Base-by-base conservation (phyloP, 768 basidiomycete genomes). In the Xerocomus brunneocitrinus region DNA sequence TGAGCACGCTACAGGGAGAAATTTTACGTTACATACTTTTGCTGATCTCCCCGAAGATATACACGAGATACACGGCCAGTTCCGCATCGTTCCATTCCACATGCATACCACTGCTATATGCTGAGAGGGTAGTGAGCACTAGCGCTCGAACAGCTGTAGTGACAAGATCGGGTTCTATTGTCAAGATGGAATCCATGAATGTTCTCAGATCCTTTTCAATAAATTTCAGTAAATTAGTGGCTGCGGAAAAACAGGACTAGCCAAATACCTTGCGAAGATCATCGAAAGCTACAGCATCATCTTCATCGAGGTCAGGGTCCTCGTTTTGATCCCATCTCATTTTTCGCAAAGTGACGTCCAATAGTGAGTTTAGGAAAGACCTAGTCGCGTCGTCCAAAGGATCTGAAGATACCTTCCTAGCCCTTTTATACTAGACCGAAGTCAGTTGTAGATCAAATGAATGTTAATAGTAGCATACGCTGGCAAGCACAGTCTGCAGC, bases 1-100 rank as follows among this genome's bases (percentile, higher is more conserved):
- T 58, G 47, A 58, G 52, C 38, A 47, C 34, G 43, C 16, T 0
- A 30, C 24, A 43, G 22, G 27, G 10, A 32, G 24, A 47, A 27
- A 45, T 47, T 24, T 39, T 8, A 28, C 38, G 38, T 46, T 19
- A 65, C 85, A 48, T 53, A 93, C 95, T 82, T 76, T 92, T 95
- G 69, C 83, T 85, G 59, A 95, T 83, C 67, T 97, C 94, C 40
- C 95, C 95, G 62, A 91, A 98, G 32, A 95, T 89, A 65, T 85
- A 98, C 9, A 98, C 84, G 25, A 98, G 78, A 68, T 93, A 93
- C n/a, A 95, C 75, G 0, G 91, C 93, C 19, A 98, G 78, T 69
- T 99, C 97, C 3, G 89, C 91, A 58, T 95, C 87, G 60, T 92
- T 84, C 97, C 97, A 98, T 55, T 88, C 80, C 34, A 97, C 69